phyloP scores from a whole-genome alignment of 495 filamentous ascomycete species.

The Aspergillus diversus region DNA sequence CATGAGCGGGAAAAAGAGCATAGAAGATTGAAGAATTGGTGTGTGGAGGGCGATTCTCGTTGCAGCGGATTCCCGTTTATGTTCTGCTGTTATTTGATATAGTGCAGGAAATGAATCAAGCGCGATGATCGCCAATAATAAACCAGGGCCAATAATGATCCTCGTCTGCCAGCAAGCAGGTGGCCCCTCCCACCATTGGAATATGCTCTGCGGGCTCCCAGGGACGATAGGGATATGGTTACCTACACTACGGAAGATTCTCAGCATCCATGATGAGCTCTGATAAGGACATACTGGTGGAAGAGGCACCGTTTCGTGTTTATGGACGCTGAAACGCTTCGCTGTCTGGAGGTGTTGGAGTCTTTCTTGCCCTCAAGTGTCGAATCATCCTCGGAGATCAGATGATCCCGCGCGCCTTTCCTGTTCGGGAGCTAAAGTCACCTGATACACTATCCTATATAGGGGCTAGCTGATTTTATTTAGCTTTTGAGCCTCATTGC shows the following conservation, averaged over 20 bases:
- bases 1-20: neutral
- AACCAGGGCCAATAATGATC: neutral
- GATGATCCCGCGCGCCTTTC: constrained; percentile 24
- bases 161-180: too few relatives aligned
- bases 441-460: constrained; percentile 24
- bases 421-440: constrained; percentile 28
- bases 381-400: constrained; percentile 19
- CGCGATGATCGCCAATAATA: constrained; percentile 11
- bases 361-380: neutral
- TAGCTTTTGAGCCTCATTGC: constrained; percentile 52
- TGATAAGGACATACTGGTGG: too few relatives aligned
- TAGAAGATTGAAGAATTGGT: constrained; percentile 7
- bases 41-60: constrained; percentile 13
- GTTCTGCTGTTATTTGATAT: neutral
- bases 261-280: too few relatives aligned
- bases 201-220: neutral
- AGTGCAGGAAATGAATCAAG: constrained; percentile 25
- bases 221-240: neutral
- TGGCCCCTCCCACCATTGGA: neutral
- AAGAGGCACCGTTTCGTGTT: too few relatives aligned
- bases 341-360: neutral
- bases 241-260: too few relatives aligned
- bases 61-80: neutral
- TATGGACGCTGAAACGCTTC: too few relatives aligned
- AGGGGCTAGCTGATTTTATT: constrained; percentile 33